Conservation (phyloP, 768 basidiomycete species). For the Leccinum boreale region DNA sequence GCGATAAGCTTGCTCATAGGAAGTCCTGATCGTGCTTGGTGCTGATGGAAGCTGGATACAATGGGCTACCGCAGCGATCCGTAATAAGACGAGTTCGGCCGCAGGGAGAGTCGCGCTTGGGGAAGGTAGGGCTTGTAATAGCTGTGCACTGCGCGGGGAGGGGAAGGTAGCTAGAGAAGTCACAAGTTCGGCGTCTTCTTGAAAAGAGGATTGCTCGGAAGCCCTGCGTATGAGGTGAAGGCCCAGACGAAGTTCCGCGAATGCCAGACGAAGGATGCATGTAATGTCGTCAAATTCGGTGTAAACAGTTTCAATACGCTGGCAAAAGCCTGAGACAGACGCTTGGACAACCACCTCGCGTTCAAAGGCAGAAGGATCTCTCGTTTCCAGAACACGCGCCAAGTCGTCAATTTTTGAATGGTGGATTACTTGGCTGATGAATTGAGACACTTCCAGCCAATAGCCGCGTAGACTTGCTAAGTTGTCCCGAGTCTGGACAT, state of each 20-base stretch:
- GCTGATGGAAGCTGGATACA: conserved; percentile 19
- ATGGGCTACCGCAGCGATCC: conserved; percentile 38
- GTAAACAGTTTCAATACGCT: conserved; percentile 68
- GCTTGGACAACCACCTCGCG: conserved; percentile 76
- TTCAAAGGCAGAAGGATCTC: conserved; percentile 37
- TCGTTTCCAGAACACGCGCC: conserved; percentile 32
- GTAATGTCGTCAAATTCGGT: conserved; percentile 69
- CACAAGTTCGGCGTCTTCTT: conserved; percentile 22
- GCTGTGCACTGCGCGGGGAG: conserved; percentile 40
- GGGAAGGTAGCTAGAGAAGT: conserved; percentile 53
- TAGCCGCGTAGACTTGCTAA: conserved; percentile 54
- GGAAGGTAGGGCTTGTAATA: conserved; percentile 29
- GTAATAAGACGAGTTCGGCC: conserved; percentile 37
- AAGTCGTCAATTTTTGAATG: conserved; percentile 51
- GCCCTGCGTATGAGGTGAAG: conserved; percentile 49
- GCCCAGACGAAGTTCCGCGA: conserved; percentile 69
- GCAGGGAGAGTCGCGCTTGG: conserved; percentile 14
- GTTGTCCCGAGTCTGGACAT: conserved; percentile 37
- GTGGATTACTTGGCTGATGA: conserved; percentile 56
- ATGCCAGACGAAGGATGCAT: conserved; percentile 60
- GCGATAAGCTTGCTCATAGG: conserved; percentile 69
- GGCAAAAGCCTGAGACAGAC: conserved; percentile 73
- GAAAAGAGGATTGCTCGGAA: conserved; percentile 14
- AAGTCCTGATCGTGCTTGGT: conserved; percentile 35
- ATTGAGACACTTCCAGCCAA: conserved; percentile 77